Conservation (phyloP, 257 asterid genomes). For the Anisodus acutangulus region DNA sequence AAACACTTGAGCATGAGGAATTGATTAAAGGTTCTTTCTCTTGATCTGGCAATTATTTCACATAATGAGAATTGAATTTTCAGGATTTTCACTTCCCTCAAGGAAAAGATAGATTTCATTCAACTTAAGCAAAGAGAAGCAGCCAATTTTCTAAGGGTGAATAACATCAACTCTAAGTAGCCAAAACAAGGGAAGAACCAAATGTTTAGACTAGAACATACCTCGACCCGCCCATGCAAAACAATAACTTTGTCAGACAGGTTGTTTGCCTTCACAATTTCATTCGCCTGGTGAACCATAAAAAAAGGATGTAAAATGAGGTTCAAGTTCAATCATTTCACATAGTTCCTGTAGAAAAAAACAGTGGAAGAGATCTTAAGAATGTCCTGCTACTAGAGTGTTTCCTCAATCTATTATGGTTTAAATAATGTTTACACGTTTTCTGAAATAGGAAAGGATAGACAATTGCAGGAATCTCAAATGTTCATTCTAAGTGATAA, state of each 20-base stretch:
- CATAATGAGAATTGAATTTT: neutral
- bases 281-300: conserved; percentile 74
- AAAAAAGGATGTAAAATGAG: conserved; percentile 31
- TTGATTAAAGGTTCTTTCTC: neutral
- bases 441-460: neutral
- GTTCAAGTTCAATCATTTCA: conserved; percentile 34
- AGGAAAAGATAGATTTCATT: neutral
- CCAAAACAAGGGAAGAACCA: neutral
- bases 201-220: conserved; percentile 39
- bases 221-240: conserved; percentile 97
- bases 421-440: neutral
- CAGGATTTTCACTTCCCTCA: neutral
- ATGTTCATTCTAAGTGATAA: neutral
- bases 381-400: neutral
- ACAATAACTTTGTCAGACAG: conserved; percentile 75
- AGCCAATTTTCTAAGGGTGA: conserved; percentile 4
- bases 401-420: conserved; percentile 3
- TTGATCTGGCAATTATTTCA: neutral
- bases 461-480: neutral
- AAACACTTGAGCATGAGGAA: neutral
- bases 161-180: neutral
- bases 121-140: neutral
- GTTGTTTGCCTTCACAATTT: conserved; percentile 88
- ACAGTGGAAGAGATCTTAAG: neutral
- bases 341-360: neutral